These are phyloP conservation scores for Lasiodiplodia gonubiensis DNA, from an alignment of 2,329 filamentous ascomycete species.

Conservation along the genomic window DNA sequence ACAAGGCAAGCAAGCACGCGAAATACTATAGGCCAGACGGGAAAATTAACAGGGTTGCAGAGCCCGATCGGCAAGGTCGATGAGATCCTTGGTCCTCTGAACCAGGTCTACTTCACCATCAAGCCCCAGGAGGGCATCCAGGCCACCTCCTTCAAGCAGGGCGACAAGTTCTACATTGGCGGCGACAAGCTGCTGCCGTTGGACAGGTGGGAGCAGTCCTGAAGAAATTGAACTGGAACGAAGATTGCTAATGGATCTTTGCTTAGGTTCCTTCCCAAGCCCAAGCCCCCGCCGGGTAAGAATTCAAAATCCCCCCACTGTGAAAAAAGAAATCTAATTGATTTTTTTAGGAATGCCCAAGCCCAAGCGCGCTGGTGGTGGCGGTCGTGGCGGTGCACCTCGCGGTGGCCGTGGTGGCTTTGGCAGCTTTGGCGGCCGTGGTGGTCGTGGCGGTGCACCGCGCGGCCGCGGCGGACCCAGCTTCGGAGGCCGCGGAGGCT, in stretches of 20 bases:
- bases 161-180: slow-evolving; percentile 97
- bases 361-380: slow-evolving; percentile 72
- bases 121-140: slow-evolving; percentile 97
- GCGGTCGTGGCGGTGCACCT: slow-evolving; percentile 52
- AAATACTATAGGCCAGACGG: neutral
- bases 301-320: slow-evolving; percentile 8
- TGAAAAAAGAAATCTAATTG: slow-evolving; percentile 31
- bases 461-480: slow-evolving; percentile 48
- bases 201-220: slow-evolving; percentile 65
- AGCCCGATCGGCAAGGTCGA: slow-evolving; percentile 95
- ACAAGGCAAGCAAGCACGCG: slow-evolving; percentile 69
- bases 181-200: slow-evolving; percentile 92
- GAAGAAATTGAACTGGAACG: neutral
- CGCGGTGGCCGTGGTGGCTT: slow-evolving; percentile 44
- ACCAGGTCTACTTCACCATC: slow-evolving; percentile 98
- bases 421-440: slow-evolving; percentile 57
- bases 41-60: slow-evolving; percentile 49
- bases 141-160: slow-evolving; percentile 89
- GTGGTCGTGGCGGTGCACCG: slow-evolving; percentile 55
- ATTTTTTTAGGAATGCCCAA: slow-evolving; percentile 66
- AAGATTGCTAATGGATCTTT: slow-evolving; percentile 33
- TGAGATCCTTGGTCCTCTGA: slow-evolving; percentile 95
- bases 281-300: slow-evolving; percentile 70
- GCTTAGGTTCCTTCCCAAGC: slow-evolving; percentile 86
- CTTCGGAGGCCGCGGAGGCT: slow-evolving; percentile 56